Evolutionary conservation across 257 asterid species (phyloP).

Genomic region (Perilla frutescens): DNA sequence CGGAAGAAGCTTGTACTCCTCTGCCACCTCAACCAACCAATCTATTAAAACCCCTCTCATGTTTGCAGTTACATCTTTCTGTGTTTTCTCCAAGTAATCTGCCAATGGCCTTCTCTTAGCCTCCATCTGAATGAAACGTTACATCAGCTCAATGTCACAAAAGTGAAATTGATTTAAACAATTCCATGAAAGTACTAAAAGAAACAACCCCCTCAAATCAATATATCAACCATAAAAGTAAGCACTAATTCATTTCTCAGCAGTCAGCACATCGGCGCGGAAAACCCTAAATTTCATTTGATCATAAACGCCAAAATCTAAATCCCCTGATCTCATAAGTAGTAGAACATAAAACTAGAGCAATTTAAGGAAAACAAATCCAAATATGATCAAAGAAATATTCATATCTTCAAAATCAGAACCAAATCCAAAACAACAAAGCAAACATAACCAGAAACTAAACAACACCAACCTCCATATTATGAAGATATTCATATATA

Average conservation of each 20-base stretch:
- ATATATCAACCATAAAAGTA: not conserved
- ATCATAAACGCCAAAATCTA: not conserved
- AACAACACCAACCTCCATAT: conserved; percentile 67
- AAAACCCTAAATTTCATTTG: not conserved
- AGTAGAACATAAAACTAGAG: not conserved
- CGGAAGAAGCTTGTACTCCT: conserved; percentile 83
- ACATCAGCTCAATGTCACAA: conserved; percentile 5
- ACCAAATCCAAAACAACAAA: not conserved
- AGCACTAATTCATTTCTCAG: not conserved
- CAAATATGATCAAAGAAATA: not conserved
- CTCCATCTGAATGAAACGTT: conserved; percentile 55
- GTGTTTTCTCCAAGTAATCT: conserved; percentile 71
- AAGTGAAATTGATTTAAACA: not conserved
- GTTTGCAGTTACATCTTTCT: conserved; percentile 74
- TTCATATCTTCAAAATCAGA: too few species aligned
- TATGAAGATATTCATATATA: conserved; percentile 78
- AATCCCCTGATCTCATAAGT: conserved; percentile 9
- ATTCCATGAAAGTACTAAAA: not conserved
- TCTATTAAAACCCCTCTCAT: conserved; percentile 91
- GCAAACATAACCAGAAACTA: not conserved
- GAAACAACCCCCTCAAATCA: not conserved
- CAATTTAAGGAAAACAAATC: not conserved
- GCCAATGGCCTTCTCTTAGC: conserved; percentile 72
- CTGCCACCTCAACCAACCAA: conserved; percentile 95
- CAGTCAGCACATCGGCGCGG: not conserved